Base-by-base conservation (phyloP, 371 early-diverging fungal species). In the Sporodiniella umbellata region DNA sequence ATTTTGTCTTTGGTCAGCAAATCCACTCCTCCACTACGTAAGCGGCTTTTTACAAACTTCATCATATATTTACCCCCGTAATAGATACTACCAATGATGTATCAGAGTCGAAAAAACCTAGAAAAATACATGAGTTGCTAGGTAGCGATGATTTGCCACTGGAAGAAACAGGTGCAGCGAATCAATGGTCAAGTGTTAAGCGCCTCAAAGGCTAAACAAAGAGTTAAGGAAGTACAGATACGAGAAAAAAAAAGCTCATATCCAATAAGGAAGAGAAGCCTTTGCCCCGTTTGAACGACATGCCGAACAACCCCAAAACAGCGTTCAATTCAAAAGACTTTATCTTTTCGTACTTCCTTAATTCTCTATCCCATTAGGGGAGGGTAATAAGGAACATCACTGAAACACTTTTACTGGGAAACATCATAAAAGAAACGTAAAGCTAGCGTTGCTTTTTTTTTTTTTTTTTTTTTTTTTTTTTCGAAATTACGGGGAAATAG, bases 101-200 rank as follows among this genome's bases (percentile, higher is more conserved):
- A 42, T 12, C 19, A 8, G 17, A 38, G 10, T 12, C 26, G 2
- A 54, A 51, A 24, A 54, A 60, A 23, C 61, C 56, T 11, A 46
- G 48, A 21, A 60, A 60, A 30, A 52, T 60, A 21, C 51, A 60
- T 39, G 60, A 60, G 33, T 23, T 53, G 7, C 38, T 53, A 25
- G 45, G 28, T 22, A 37, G 28, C n/a, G 21, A 5, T 15, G 52
- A 47, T 8, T 11, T 8, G 19, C 47, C 15, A 11, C 15, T 19
- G 24, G 17, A 33, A n/a, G 26, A 42, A 19, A 18, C 26, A 4
- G 22, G 42, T 42, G 21, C 42, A 18, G 31, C 12, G 31, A 31
- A 31, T 31, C 31, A 31, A 8, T 19, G 1, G 22, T 19, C 42
- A 42, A 42, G 31, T 31, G n/a, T 18, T 14, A 37, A 37, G 6